Evolutionary conservation across 2,329 filamentous ascomycete genomes (phyloP).

Genomic region (Teratosphaeria epicoccoides): DNA sequence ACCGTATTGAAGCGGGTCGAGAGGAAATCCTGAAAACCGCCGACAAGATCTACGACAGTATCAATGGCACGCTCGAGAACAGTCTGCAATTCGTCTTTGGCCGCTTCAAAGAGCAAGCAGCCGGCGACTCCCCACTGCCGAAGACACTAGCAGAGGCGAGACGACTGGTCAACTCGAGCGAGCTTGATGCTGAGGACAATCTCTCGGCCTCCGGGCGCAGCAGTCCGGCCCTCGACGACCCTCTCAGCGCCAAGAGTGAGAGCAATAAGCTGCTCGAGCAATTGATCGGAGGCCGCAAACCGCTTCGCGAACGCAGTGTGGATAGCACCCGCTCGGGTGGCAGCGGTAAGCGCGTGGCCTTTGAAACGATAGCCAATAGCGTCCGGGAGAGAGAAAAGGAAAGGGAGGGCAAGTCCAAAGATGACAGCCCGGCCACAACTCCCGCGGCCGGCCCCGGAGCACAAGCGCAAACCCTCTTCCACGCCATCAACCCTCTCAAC

Average conservation of each 20-base stretch:
- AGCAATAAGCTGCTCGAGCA: conserved; percentile 49
- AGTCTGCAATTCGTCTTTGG: conserved; percentile 92
- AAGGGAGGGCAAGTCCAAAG: conserved; percentile 7
- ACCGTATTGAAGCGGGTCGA: conserved; percentile 69
- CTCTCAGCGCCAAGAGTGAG: conserved; percentile 16
- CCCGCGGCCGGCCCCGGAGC: conserved; percentile 6
- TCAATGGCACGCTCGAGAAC: conserved; percentile 78
- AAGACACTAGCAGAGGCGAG: conserved; percentile 89
- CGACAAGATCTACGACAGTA: conserved; percentile 84
- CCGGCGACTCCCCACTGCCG: conserved; percentile 48
- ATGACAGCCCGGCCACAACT: conserved; percentile 6
- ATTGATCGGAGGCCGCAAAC: conserved; percentile 57
- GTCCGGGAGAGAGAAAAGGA: neutral
- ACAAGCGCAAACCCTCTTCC: conserved; percentile 11
- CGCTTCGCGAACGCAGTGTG: conserved; percentile 58
- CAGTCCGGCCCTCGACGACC: conserved; percentile 21
- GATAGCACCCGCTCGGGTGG: conserved; percentile 60
- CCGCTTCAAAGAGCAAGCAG: conserved; percentile 62
- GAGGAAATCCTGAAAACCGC: conserved; percentile 63
- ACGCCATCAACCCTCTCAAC: conserved; percentile 27
- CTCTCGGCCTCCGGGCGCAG: conserved; percentile 18
- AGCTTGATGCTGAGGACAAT: conserved; percentile 17
- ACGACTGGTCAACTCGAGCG: conserved; percentile 53
- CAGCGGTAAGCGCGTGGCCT: conserved; percentile 46
- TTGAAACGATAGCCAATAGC: neutral